Evolutionary conservation across 768 basidiomycete genomes (phyloP).

Genomic region (Termitomyces sp.): DNA sequence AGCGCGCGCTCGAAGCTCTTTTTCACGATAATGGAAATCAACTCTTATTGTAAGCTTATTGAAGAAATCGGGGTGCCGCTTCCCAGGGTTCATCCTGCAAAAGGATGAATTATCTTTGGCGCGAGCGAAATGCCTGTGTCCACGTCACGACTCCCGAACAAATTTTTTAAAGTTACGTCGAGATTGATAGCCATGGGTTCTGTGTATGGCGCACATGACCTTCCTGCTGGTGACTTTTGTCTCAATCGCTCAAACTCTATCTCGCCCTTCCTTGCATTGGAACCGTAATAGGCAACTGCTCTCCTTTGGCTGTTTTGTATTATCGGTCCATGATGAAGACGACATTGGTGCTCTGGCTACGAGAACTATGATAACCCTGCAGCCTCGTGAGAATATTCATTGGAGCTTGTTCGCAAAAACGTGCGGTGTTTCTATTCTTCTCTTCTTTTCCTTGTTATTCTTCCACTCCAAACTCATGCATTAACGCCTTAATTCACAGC

Average conservation of each 20-base stretch:
- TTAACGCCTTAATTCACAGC: neutral
- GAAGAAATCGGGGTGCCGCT: slow-evolving; percentile 92
- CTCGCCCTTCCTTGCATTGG: too few relatives aligned
- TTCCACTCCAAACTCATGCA: neutral
- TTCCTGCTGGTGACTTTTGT: neutral
- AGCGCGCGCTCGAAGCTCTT: neutral
- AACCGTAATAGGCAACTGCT: neutral
- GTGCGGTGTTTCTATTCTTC: neutral
- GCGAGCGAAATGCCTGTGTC: neutral
- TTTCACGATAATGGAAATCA: neutral
- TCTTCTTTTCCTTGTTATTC: neutral
- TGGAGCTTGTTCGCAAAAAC: neutral
- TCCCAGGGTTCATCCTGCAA: slow-evolving; percentile 79
- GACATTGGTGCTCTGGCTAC: neutral
- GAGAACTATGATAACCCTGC: neutral
- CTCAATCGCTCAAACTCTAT: neutral
- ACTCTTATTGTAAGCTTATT: slow-evolving; percentile 77
- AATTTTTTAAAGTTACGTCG: neutral
- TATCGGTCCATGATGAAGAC: neutral
- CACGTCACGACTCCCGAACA: neutral
- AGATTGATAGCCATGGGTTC: neutral
- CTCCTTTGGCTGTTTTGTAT: neutral
- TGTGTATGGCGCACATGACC: neutral
- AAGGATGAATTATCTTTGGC: neutral
- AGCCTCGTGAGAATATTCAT: neutral